Evolutionary conservation across 495 filamentous ascomycete species (phyloP).

Genomic region (Polyplosphaeria fusca): DNA sequence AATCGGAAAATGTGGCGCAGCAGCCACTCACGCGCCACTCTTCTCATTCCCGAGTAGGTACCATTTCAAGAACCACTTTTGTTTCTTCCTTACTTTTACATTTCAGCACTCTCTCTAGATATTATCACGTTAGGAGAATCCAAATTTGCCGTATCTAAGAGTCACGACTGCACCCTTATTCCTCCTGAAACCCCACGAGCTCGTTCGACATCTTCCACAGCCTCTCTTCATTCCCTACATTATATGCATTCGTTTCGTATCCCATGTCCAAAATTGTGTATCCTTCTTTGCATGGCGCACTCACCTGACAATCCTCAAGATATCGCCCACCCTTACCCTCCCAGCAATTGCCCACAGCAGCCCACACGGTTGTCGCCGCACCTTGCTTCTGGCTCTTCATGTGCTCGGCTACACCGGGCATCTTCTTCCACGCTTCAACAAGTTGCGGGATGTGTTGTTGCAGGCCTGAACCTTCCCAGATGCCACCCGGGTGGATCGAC

Average conservation of each 20-base stretch:
- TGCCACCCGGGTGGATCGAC: slow-evolving; percentile 13
- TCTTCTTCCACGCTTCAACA: slow-evolving; percentile 16
- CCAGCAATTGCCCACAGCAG: slow-evolving; percentile 38
- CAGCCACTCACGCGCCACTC: too few relatives aligned
- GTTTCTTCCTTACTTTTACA: too few relatives aligned
- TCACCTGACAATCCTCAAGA: slow-evolving; percentile 34
- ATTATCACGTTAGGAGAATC: too few relatives aligned
- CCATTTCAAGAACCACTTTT: too few relatives aligned
- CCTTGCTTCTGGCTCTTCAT: slow-evolving; percentile 26
- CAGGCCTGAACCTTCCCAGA: background rate
- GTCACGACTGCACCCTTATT: too few relatives aligned
- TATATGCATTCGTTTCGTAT: background rate
- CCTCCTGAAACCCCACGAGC: background rate
- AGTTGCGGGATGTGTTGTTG: slow-evolving; percentile 11
- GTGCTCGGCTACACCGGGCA: background rate
- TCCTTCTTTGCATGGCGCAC: background rate
- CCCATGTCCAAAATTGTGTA: background rate
- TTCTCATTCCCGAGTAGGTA: too few relatives aligned
- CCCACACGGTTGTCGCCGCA: slow-evolving; percentile 44
- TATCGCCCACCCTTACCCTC: slow-evolving; percentile 44
- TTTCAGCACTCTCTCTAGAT: too few relatives aligned
- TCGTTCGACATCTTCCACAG: background rate
- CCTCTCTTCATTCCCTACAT: background rate
- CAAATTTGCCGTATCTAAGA: too few relatives aligned
- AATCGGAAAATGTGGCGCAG: too few relatives aligned